These are phyloP conservation scores for Myochromella boudieri DNA, from an alignment of 768 basidiomycete species.

Conservation along the genomic window DNA sequence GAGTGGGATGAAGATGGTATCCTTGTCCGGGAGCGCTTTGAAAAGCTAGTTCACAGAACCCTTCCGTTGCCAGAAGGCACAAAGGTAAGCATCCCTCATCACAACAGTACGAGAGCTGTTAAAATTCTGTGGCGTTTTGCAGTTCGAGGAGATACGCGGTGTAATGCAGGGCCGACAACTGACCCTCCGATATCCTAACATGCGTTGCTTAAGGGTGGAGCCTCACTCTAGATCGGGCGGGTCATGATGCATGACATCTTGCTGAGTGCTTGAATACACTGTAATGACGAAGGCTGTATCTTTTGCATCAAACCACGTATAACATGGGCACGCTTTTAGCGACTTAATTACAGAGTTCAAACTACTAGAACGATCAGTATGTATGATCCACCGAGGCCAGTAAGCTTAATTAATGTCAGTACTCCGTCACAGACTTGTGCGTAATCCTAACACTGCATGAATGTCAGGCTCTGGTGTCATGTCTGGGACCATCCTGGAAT, in stretches of 20 bases:
- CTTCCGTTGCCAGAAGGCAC: slow-evolving; percentile 76
- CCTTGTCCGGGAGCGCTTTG: slow-evolving; percentile 60
- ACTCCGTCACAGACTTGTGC: too few relatives aligned
- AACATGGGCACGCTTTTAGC: too few relatives aligned
- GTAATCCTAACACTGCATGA: too few relatives aligned
- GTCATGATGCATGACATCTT: too few relatives aligned
- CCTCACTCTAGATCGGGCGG: slow-evolving; percentile 41
- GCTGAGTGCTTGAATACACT: slow-evolving; percentile 1
- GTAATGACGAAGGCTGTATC: not conserved
- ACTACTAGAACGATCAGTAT: not conserved
- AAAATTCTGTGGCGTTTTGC: slow-evolving; percentile 1
- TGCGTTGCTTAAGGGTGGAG: slow-evolving; percentile 46
- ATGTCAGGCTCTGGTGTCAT: too few relatives aligned
- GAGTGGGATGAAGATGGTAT: slow-evolving; percentile 64
- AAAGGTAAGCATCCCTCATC: slow-evolving; percentile 40
- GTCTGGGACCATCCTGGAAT: too few relatives aligned
- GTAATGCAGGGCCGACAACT: slow-evolving; percentile 62
- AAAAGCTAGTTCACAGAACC: slow-evolving; percentile 64
- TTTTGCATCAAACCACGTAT: too few relatives aligned
- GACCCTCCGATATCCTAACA: slow-evolving; percentile 66
- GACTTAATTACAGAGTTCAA: not conserved
- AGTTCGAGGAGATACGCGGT: slow-evolving; percentile 78
- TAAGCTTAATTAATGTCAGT: too few relatives aligned
- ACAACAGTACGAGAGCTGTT: not conserved
- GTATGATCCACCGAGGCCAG: not conserved